Base-by-base conservation (phyloP, 306 rosid genomes). In the Lathyrus sativus region DNA sequence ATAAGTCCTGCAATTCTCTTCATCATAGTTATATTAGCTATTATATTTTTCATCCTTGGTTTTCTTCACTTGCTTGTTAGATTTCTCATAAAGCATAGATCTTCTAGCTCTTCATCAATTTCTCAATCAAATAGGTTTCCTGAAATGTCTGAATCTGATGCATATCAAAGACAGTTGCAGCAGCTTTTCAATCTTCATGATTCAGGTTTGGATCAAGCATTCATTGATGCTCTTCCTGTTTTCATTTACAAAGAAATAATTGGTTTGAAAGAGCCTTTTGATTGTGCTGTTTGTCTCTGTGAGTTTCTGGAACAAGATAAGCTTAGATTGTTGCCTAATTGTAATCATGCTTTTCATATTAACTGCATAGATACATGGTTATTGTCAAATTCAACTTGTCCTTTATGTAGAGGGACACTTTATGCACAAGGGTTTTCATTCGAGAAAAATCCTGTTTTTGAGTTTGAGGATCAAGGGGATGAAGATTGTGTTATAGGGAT, bases 101-200 rank as follows among this genome's bases (percentile, higher is more conserved):
- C 96, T 60, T 80, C 92, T 26, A 70, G 86, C 48, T 78, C 96
- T 17, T 73, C 89, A 65, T 78, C 96, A 59, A 56, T 75, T 31
- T 73, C 91, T 42, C 89, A 81, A 61, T 86, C 98, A 66, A 85
- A 82, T 51, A 81, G 95, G 51, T 80, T 85, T 72, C 91, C 83
- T 11, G 93, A 89, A 29, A 69, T 83, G 82, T 79, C 95, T 13
- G 92, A 80, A 48, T 81, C 95, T 17, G 84, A 78, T 82, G 80
- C 93, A 49, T 81, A 82, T 56, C 96, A 78, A 76, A 88, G 98
- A 53, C 98, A 92, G 57, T 76, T 92, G n/a, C 98, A 92, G 18
- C 98, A 92, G 46, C 91, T 92, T 54, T 92, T 92, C 81, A 89
- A 92, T 35, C 98, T 92, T 60, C 96, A 92, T 60, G 98, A 92